These are phyloP conservation scores for Phytophthora vignae DNA, from an alignment of 352 stramenopile species.

Conservation along the genomic window DNA sequence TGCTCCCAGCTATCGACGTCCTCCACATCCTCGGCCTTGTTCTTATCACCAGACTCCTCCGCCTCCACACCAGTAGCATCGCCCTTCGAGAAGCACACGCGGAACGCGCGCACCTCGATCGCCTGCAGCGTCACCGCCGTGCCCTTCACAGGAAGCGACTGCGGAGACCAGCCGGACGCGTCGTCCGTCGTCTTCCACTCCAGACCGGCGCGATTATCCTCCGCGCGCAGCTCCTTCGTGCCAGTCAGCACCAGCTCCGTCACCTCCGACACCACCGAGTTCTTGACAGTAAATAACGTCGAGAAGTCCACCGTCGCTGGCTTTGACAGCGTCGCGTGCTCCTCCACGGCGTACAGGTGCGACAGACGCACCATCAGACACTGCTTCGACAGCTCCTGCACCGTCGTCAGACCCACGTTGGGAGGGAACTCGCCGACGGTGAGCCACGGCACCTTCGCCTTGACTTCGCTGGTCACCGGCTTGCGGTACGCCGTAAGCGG, in stretches of 20 bases:
- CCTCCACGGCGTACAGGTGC: constrained; percentile 93
- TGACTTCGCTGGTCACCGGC: constrained; percentile 26
- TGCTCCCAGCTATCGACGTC: constrained; percentile 11
- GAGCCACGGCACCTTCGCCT: constrained; percentile 74
- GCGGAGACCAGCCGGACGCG: constrained; percentile 31
- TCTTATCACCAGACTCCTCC: neutral
- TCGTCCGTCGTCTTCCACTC: constrained; percentile 57
- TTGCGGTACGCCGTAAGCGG: constrained; percentile 68
- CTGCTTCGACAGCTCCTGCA: constrained; percentile 79
- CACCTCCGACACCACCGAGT: constrained; percentile 62
- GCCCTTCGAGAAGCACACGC: constrained; percentile 61
- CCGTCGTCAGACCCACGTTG: constrained; percentile 95
- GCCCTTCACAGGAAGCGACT: constrained; percentile 55
- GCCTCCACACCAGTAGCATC: neutral
- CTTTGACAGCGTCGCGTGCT: constrained; percentile 84
- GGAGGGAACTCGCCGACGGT: constrained; percentile 79
- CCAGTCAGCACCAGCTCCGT: constrained; percentile 92
- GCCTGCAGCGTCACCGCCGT: constrained; percentile 80
- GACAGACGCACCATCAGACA: constrained; percentile 92
- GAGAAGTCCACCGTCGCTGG: constrained; percentile 78
- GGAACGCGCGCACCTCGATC: constrained; percentile 96
- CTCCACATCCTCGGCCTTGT: neutral
- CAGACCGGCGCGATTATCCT: constrained; percentile 32
- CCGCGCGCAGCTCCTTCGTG: constrained; percentile 60
- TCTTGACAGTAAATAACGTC: constrained; percentile 61